phyloP scores from a whole-genome alignment of 2,329 filamentous ascomycete genomes.

The Colletotrichum sp. region DNA sequence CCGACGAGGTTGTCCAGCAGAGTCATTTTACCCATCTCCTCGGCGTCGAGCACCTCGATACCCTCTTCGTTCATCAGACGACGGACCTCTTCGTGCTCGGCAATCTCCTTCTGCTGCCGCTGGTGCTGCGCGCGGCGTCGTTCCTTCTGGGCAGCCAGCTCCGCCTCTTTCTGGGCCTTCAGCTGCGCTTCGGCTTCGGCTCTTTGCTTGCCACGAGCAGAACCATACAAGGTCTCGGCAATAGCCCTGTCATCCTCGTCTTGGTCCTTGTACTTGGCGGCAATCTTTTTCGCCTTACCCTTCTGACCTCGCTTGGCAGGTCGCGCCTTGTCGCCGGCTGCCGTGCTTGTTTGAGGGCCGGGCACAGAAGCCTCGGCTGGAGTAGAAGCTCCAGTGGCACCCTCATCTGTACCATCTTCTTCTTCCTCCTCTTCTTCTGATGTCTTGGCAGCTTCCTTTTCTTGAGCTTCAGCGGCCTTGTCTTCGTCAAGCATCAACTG shows the following conservation, averaged over 20 bases:
- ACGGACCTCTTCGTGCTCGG: constrained; percentile 76
- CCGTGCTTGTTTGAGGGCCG: constrained; percentile 24
- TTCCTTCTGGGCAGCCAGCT: constrained; percentile 73
- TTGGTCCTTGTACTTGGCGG: constrained; percentile 89
- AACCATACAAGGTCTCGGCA: constrained; percentile 87
- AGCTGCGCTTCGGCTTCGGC: constrained; percentile 72
- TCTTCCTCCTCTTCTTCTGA: constrained; percentile 24
- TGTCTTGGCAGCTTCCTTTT: neutral
- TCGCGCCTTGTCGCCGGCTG: constrained; percentile 47
- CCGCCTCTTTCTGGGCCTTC: constrained; percentile 73
- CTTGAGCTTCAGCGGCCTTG: constrained; percentile 24
- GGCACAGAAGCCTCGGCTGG: constrained; percentile 9
- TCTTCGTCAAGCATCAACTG: constrained; percentile 18
- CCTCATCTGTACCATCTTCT: constrained; percentile 22
- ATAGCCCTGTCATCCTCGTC: constrained; percentile 90
- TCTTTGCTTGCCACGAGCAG: constrained; percentile 69
- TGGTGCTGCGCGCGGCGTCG: constrained; percentile 83
- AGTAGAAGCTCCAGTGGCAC: constrained; percentile 5
- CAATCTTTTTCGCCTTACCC: constrained; percentile 85
- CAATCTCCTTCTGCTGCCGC: constrained; percentile 75
- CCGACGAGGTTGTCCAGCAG: constrained; percentile 77
- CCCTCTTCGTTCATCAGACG: constrained; percentile 65
- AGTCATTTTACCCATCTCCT: constrained; percentile 58
- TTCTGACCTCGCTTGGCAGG: constrained; percentile 75
- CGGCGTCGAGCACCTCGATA: constrained; percentile 64